Evolutionary conservation across 805 yeast species (phyloP).

Genomic region (Yarrowia sp.): DNA sequence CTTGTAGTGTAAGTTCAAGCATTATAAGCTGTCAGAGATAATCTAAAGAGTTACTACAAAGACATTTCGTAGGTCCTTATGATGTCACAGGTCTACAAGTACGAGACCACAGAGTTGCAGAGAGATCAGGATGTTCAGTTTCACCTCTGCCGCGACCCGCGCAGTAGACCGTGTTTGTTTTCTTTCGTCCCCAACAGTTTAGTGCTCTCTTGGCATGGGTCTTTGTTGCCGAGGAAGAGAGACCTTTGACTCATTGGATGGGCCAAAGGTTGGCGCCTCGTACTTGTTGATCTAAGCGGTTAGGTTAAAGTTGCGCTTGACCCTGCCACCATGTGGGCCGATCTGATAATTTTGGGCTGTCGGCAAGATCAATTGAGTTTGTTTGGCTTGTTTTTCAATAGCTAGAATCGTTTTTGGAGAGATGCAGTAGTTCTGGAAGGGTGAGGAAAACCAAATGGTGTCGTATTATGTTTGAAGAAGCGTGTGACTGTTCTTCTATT

Average conservation of each 20-base stretch:
- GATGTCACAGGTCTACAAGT: too few species aligned
- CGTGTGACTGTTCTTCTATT: too few species aligned
- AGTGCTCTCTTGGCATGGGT: neutral
- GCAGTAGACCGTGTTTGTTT: neutral
- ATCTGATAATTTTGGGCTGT: conserved; percentile 2
- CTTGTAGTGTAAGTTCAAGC: too few species aligned
- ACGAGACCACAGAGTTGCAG: too few species aligned
- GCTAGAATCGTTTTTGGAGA: too few species aligned
- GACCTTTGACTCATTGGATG: too few species aligned
- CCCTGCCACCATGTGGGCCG: conserved; percentile 8
- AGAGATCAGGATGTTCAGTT: too few species aligned
- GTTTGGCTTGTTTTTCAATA: neutral
- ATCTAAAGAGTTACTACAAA: too few species aligned
- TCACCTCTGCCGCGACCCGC: neutral
- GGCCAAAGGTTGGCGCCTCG: neutral
- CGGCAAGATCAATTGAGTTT: conserved; percentile 10
- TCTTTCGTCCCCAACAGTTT: neutral
- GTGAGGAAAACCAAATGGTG: neutral
- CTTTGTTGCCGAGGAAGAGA: neutral
- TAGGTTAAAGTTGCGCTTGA: conserved; percentile 21
- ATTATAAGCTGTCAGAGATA: too few species aligned
- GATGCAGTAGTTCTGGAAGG: too few species aligned
- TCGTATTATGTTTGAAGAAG: too few species aligned
- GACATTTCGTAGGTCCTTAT: too few species aligned
- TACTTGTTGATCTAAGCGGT: neutral